These are phyloP conservation scores for Thalassiosira allenii DNA, from an alignment of 352 stramenopile genomes.

Conservation along the genomic window DNA sequence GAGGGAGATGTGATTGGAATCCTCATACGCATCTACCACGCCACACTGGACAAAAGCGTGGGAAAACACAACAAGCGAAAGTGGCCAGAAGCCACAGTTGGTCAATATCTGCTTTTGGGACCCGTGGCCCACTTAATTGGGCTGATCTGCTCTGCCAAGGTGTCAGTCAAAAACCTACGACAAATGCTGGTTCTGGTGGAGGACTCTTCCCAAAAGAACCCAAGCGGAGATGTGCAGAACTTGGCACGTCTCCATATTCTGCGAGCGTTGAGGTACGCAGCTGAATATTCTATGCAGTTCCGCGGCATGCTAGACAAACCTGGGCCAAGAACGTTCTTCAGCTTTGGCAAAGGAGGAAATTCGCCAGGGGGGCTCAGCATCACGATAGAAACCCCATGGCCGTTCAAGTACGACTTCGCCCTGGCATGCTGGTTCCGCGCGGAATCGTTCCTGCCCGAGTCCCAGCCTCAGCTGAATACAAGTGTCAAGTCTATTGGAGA, in stretches of 20 bases:
- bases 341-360: slow-evolving; percentile 24
- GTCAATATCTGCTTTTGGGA: slow-evolving; percentile 59
- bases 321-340: slow-evolving; percentile 35
- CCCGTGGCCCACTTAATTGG: slow-evolving; percentile 71
- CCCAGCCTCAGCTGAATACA: too few species aligned
- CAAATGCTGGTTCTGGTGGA: slow-evolving; percentile 59
- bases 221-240: background rate
- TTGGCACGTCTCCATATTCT: slow-evolving; percentile 62
- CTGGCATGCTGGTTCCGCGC: slow-evolving; percentile 83
- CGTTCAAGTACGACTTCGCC: slow-evolving; percentile 85
- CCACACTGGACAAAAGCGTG: slow-evolving; percentile 30
- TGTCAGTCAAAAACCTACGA: slow-evolving; percentile 60
- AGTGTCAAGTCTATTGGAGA: background rate
- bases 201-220: background rate
- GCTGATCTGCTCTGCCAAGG: slow-evolving; percentile 59
- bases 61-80: background rate
- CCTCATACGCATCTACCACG: slow-evolving; percentile 49
- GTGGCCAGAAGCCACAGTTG: background rate
- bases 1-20: slow-evolving; percentile 23
- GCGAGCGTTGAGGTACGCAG: slow-evolving; percentile 66
- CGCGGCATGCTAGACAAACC: slow-evolving; percentile 60
- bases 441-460: slow-evolving; percentile 71
- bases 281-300: slow-evolving; percentile 61
- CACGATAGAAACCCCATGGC: slow-evolving; percentile 61
- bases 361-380: slow-evolving; percentile 15